Conservation (phyloP, 1,139 yeast species). For the Kodamaea arcana region DNA sequence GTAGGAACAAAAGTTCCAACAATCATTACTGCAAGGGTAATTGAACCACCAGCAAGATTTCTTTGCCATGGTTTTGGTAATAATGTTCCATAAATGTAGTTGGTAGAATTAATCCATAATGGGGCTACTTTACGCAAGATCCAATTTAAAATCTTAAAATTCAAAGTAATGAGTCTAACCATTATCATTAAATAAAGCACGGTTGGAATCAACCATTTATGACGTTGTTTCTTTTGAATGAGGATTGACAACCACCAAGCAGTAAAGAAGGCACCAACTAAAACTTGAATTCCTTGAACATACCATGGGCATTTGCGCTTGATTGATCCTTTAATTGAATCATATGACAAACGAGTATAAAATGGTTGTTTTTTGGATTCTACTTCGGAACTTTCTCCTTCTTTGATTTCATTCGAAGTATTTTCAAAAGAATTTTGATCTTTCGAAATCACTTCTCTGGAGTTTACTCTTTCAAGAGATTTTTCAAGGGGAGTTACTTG, state of each 20-base stretch:
- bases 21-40: slow-evolving; percentile 46
- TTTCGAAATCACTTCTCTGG: slow-evolving; percentile 4
- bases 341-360: slow-evolving; percentile 1
- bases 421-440: slow-evolving; percentile 1
- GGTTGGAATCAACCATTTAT: slow-evolving; percentile 62
- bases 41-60: slow-evolving; percentile 40
- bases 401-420: slow-evolving; percentile 3
- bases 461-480: neutral
- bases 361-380: neutral
- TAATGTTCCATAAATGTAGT: slow-evolving; percentile 33
- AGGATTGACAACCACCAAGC: slow-evolving; percentile 65
- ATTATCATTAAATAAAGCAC: slow-evolving; percentile 51
- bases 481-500: neutral
- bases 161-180: slow-evolving; percentile 53
- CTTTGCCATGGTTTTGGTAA: slow-evolving; percentile 37
- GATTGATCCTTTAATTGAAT: slow-evolving; percentile 3
- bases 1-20: slow-evolving; percentile 55
- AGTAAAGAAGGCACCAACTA: slow-evolving; percentile 49
- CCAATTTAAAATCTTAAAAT: slow-evolving; percentile 40
- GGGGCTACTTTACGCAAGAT: slow-evolving; percentile 19
- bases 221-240: slow-evolving; percentile 50
- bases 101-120: slow-evolving; percentile 42
- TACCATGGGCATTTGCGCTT: slow-evolving; percentile 12
- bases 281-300: slow-evolving; percentile 24
- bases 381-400: neutral